phyloP scores from a whole-genome alignment of 345 rosid genomes.

The Hibiscus tridactylites region DNA sequence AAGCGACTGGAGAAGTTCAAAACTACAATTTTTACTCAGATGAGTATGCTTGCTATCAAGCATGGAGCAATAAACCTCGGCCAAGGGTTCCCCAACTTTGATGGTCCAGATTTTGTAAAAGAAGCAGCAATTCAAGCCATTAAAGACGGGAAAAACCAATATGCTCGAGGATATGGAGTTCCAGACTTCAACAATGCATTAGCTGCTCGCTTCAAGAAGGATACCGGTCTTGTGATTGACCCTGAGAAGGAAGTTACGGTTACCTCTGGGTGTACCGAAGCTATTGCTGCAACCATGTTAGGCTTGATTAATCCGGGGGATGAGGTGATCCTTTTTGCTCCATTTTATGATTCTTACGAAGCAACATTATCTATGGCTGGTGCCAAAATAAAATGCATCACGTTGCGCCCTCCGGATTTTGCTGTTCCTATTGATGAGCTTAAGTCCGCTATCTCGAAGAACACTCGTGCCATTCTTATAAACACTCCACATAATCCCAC shows the following conservation, averaged over 20 bases:
- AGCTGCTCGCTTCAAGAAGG: slow-evolving; percentile 59
- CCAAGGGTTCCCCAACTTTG: slow-evolving; percentile 96
- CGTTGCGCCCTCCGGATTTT: slow-evolving; percentile 77
- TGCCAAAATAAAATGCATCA: slow-evolving; percentile 63
- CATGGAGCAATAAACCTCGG: slow-evolving; percentile 91
- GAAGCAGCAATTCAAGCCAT: slow-evolving; percentile 93
- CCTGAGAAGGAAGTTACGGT: slow-evolving; percentile 88
- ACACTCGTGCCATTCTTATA: slow-evolving; percentile 75
- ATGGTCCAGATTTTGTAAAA: slow-evolving; percentile 91
- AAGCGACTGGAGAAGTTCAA: slow-evolving; percentile 90
- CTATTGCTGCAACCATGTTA: slow-evolving; percentile 78
- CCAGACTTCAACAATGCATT: slow-evolving; percentile 66
- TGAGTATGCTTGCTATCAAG: slow-evolving; percentile 76
- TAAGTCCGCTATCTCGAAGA: slow-evolving; percentile 53
- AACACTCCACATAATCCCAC: slow-evolving; percentile 96
- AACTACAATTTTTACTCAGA: slow-evolving; percentile 89
- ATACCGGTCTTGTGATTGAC: slow-evolving; percentile 66
- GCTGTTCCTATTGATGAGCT: slow-evolving; percentile 65
- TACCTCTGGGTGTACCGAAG: slow-evolving; percentile 95
- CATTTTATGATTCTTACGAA: slow-evolving; percentile 89
- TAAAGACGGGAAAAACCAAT: slow-evolving; percentile 84
- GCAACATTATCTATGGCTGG: slow-evolving; percentile 98
- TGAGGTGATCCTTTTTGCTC: slow-evolving; percentile 88
- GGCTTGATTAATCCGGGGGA: slow-evolving; percentile 85
- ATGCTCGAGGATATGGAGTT: slow-evolving; percentile 83